phyloP scores from a whole-genome alignment of 2,329 filamentous ascomycete species.

The Botryotinia convoluta region DNA sequence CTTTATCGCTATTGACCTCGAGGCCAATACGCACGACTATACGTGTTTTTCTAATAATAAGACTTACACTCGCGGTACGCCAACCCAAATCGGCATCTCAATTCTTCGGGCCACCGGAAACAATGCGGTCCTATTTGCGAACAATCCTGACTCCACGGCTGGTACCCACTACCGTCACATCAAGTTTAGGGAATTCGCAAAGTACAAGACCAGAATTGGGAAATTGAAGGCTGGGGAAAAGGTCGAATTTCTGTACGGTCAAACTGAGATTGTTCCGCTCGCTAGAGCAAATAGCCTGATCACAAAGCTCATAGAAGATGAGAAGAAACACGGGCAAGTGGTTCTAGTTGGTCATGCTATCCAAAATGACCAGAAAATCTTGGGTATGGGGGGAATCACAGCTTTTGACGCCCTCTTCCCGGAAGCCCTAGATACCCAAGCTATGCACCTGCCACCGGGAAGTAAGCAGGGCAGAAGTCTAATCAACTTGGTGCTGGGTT shows the following conservation, averaged over 20 bases:
- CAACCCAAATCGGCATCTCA: constrained; percentile 4
- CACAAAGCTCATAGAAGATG: background rate
- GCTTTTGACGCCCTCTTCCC: background rate
- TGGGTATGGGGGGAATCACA: background rate
- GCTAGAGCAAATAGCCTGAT: background rate
- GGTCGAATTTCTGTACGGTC: background rate
- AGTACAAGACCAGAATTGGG: background rate
- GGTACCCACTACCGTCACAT: background rate
- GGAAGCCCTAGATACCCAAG: background rate
- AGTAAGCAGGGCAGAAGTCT: background rate
- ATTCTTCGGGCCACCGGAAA: background rate
- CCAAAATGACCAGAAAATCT: background rate
- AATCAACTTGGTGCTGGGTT: background rate
- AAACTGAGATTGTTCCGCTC: background rate
- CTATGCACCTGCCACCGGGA: background rate
- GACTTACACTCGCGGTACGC: background rate
- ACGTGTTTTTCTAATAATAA: background rate
- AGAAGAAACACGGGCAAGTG: background rate
- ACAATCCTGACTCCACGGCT: background rate
- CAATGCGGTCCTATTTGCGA: background rate
- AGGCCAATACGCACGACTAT: background rate
- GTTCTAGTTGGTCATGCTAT: constrained; percentile 9
- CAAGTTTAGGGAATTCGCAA: background rate
- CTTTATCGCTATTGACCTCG: constrained; percentile 5
- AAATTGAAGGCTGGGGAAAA: background rate